Evolutionary conservation across 208 protist species (phyloP), one percentile per base, ranked within the genome.

Genomic region (Willaertia magna): DNA sequence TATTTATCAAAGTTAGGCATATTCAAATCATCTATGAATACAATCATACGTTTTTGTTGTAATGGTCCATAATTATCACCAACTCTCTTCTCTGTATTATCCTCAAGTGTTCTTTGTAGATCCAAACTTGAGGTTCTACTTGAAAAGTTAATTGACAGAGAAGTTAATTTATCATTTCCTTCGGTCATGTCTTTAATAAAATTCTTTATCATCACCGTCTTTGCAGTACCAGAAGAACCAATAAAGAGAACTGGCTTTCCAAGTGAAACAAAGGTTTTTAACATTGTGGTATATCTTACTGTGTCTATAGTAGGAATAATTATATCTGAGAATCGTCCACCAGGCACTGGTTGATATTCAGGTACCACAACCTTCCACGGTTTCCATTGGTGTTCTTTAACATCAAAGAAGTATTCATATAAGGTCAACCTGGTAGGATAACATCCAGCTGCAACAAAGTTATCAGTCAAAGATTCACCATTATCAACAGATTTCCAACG

Each of bases 1-100:
- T 99, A 99, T 2, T 93, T 92, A 91, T 99, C 98, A 79, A 99
- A 95, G 74, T 93, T 93, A 11, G 98, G 98, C 97, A 99, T 99
- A 91, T 99, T 99, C 83, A 99, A 90, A 91, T 99, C 98, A 89
- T 99, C 98, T 42, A 99, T 92, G 91, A 98, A 99, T 11, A 98
- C 92, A 26, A 98, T 90, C 74, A 99, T 92, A 1, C 93, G 93
- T 91, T 98, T 98, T 87, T 97, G 97, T 4, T 93, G 92, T 76
- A 96, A 95, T 78, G 98, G 97, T 52, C 96, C 96, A 49, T 96
- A 94, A 0, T 95, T 95, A 74, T 96, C 96, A 85, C 96, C 97
- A 44, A 95, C 97, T 48, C 95, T 92, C 92, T 98, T 97, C 87
- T 99, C 97, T 84, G 99, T 92, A 88, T 98, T 96, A 88, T 98